Evolutionary conservation across 2,329 filamentous ascomycete genomes (phyloP).

Genomic region (Curvularia sp.): DNA sequence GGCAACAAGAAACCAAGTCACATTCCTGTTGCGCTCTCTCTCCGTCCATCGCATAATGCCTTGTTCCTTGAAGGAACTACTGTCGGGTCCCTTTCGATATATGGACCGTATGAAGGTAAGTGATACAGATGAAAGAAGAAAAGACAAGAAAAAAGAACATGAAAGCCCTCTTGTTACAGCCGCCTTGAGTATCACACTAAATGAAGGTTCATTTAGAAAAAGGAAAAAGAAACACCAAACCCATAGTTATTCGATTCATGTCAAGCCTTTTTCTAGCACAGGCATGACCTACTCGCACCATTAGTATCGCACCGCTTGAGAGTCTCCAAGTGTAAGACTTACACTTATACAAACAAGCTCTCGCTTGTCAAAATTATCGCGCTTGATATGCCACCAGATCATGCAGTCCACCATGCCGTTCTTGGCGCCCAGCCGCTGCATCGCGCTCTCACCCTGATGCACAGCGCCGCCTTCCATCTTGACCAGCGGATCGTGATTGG

Average conservation of each 20-base stretch:
- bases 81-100: background rate
- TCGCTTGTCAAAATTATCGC: conserved; percentile 97
- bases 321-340: conserved; percentile 57
- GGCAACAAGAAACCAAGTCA: no score
- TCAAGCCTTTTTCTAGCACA: conserved; percentile 38
- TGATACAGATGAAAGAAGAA: background rate
- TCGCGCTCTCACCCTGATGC: conserved; percentile 73
- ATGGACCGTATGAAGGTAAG: background rate
- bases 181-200: background rate
- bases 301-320: conserved; percentile 17
- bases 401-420: conserved; percentile 94
- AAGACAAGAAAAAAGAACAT: background rate
- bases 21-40: no score
- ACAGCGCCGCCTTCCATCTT: conserved; percentile 41
- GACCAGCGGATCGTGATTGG: conserved; percentile 33
- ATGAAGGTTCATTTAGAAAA: background rate
- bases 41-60: no score
- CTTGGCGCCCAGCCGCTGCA: conserved; percentile 77
- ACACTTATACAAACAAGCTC: conserved; percentile 99
- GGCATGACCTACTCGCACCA: conserved; percentile 36
- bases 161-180: conserved; percentile 11
- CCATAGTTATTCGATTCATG: conserved; percentile 9
- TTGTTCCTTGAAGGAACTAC: no score
- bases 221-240: background rate
- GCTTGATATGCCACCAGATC: conserved; percentile 96